Evolutionary conservation across 2,329 filamentous ascomycete species (phyloP), one percentile per base, ranked within the genome.

Genomic region (Phaeosphaeriaceae sp.): DNA sequence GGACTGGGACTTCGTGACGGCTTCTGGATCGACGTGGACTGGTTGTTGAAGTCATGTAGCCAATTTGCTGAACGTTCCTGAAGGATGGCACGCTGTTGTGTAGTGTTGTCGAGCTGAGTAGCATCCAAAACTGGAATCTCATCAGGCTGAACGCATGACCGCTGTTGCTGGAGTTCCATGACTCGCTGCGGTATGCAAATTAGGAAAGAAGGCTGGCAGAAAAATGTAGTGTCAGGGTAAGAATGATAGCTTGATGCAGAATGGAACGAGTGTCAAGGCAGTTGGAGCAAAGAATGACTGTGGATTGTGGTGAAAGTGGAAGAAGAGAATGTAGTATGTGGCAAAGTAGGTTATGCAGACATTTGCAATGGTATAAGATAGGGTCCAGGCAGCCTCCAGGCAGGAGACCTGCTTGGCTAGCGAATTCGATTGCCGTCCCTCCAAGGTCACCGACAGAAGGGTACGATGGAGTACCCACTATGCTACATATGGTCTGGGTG

Each of bases 231-330:
- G 71, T 65, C 67, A 64, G 63, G 63, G 62, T 75, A 79, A 80
- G 76, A 80, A 80, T 63, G 62, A 62, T 50, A 56, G 55, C 49
- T 42, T 79, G 70, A 68, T 51, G 60, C 56, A 67, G 54, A 58
- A 63, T 59, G 61, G 62, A 79, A 79, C 70, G 78, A 81, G 77
- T 74, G 76, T 79, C 71, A 65, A 75, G 72, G 75, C 67, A 68
- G 75, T 74, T 77, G 74, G 76, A 76, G 73, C 70, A 74, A 81
- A 73, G 78, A 81, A 78, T 78, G 78, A 79, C 77, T 78, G 66
- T 62, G 65, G 69, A 75, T 76, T 68, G 70, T 70, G 67, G 60
- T 65, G 61, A 67, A 68, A 51, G 53, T 61, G 52, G 58, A 71
- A 63, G 65, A 67, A 69, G 67, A 69, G 63, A 70, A 76, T 75